Percentiles rank a stretch among this genome's conserved stretches.
These are phyloP conservation scores for Aspergillus sp. DNA, from an alignment of 2,329 filamentous ascomycete species.

Conservation along the genomic window DNA sequence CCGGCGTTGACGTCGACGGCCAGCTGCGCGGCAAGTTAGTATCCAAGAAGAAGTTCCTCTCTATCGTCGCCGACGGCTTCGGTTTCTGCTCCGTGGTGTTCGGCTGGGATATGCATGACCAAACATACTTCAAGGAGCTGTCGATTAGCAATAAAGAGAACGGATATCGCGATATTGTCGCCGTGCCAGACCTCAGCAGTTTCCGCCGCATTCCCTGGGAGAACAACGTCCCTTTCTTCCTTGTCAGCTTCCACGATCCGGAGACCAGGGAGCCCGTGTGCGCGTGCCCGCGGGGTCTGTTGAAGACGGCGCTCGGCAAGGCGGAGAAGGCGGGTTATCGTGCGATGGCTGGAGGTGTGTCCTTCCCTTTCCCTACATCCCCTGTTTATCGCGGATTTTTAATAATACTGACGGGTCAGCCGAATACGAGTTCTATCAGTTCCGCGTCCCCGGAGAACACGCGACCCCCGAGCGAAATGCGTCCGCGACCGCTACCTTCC, in stretches of 20 bases:
- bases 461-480: constrained; percentile 57
- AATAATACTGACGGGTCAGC: constrained; percentile 53
- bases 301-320: constrained; percentile 68
- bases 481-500: constrained; percentile 70
- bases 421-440: constrained; percentile 95
- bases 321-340: constrained; percentile 67
- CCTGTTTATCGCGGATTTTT: neutral
- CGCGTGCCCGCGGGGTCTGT: constrained; percentile 75
- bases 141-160: constrained; percentile 87
- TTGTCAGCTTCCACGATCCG: constrained; percentile 80
- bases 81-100: constrained; percentile 95
- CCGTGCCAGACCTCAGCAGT: constrained; percentile 72
- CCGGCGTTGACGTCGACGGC: constrained; percentile 83
- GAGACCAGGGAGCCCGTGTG: constrained; percentile 70
- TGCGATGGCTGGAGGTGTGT: constrained; percentile 83
- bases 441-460: constrained; percentile 62
- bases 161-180: constrained; percentile 82
- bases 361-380: too few relatives aligned
- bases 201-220: constrained; percentile 92
- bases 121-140: constrained; percentile 82
- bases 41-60: constrained; percentile 89
- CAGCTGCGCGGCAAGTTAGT: constrained; percentile 85
- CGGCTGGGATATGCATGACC: constrained; percentile 96
- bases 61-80: constrained; percentile 76
- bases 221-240: constrained; percentile 78